These are phyloP conservation scores for Wickerhamia fluorescens DNA, from an alignment of 805 yeast genomes.

Conservation along the genomic window DNA sequence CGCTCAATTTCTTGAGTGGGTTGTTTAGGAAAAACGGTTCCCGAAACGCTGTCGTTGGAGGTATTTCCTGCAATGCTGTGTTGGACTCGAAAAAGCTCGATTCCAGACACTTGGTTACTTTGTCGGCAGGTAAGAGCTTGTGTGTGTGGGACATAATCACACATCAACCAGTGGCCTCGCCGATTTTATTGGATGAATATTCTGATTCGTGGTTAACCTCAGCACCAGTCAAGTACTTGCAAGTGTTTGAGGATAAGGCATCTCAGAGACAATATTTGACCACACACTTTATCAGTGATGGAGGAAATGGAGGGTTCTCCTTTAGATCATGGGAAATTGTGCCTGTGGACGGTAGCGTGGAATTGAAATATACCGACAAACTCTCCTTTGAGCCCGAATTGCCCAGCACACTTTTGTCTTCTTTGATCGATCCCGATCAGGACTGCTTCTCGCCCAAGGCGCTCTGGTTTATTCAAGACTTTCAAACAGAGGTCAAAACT, in stretches of 20 bases:
- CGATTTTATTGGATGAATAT: slow-evolving; percentile 11
- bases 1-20: slow-evolving; percentile 22
- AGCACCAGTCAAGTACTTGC: slow-evolving; percentile 25
- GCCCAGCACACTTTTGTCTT: slow-evolving; percentile 6
- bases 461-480: slow-evolving; percentile 44
- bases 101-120: slow-evolving; percentile 37
- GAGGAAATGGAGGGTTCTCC: slow-evolving; percentile 12
- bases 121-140: slow-evolving; percentile 47
- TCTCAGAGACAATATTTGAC: slow-evolving; percentile 10
- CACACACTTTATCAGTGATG: slow-evolving; percentile 8
- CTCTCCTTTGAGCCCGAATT: slow-evolving; percentile 15
- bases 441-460: slow-evolving; percentile 4
- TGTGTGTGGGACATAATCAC: slow-evolving; percentile 53
- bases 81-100: slow-evolving; percentile 34
- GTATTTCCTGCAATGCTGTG: slow-evolving; percentile 34
- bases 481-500: slow-evolving; percentile 2
- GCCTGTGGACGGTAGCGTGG: slow-evolving; percentile 5
- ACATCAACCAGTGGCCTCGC: slow-evolving; percentile 17
- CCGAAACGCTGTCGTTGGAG: slow-evolving; percentile 18
- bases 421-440: slow-evolving; percentile 1
- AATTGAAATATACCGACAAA: not conserved
- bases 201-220: slow-evolving; percentile 20
- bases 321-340: slow-evolving; percentile 19
- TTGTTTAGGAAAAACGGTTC: slow-evolving; percentile 9
- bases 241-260: slow-evolving; percentile 6